These are phyloP conservation scores for Geotrichum citri-aurantii DNA, from an alignment of 1,139 yeast species.

Conservation along the genomic window DNA sequence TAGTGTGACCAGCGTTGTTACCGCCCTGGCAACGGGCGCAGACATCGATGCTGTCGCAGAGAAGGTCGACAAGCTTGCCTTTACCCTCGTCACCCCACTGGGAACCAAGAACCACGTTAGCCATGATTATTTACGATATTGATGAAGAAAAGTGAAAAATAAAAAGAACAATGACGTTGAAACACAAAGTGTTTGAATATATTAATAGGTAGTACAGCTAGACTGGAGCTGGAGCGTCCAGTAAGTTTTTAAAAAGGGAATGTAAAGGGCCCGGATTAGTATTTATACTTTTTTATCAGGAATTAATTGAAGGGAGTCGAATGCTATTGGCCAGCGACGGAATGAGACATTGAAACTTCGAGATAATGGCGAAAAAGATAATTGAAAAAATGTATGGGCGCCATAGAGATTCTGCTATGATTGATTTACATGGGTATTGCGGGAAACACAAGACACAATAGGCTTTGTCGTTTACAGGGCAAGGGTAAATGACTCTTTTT, in stretches of 20 bases:
- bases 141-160: background rate
- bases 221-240: constrained; percentile 20
- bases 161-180: background rate
- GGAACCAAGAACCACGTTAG: constrained; percentile 91
- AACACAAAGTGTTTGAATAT: background rate
- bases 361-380: background rate
- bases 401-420: background rate
- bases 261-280: constrained; percentile 1
- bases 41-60: constrained; percentile 90
- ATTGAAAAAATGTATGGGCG: background rate
- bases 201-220: constrained; percentile 16
- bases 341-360: background rate
- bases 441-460: no score
- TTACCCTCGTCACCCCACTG: constrained; percentile 99
- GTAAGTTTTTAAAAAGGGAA: constrained; percentile 13
- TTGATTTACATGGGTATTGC: no score
- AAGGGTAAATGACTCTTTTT: constrained; percentile 14
- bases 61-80: constrained; percentile 90
- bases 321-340: background rate
- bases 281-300: constrained; percentile 9
- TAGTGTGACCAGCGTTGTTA: constrained; percentile 98
- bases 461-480: background rate
- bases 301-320: background rate
- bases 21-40: constrained; percentile 99
- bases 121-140: constrained; percentile 43